Conservation (phyloP, 2,329 filamentous ascomycete genomes). For the Ceratocystis lukuohia region DNA sequence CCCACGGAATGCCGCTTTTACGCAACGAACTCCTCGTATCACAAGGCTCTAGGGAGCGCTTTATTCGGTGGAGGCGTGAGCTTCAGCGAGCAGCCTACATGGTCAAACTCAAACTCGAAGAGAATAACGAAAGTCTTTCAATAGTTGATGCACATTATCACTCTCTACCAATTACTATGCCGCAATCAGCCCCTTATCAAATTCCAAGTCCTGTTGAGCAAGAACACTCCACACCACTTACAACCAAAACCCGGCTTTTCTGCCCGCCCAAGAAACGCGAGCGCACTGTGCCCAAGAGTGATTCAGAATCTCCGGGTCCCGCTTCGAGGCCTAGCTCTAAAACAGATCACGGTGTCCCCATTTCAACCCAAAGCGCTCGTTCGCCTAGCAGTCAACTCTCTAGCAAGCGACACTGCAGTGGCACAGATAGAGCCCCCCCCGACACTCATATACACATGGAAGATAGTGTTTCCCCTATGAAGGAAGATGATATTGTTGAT, state of each 20-base stretch:
- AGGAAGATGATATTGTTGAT: slow-evolving; percentile 56
- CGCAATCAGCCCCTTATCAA: background rate
- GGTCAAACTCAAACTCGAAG: slow-evolving; percentile 30
- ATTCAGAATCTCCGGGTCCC: background rate
- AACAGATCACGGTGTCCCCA: background rate
- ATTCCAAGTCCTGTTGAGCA: background rate
- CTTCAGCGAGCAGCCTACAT: slow-evolving; percentile 40
- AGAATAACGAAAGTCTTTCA: slow-evolving; percentile 21
- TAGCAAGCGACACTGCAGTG: slow-evolving; percentile 13
- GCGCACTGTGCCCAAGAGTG: background rate
- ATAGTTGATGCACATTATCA: slow-evolving; percentile 17
- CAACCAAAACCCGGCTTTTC: background rate
- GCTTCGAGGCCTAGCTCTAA: background rate
- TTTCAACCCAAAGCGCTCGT: background rate
- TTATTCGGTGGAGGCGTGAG: slow-evolving; percentile 63
- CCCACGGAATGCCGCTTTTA: slow-evolving; percentile 61
- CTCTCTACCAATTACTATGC: slow-evolving; percentile 12
- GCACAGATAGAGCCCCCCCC: background rate
- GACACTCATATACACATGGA: background rate
- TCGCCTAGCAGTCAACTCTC: background rate
- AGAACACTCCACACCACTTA: background rate
- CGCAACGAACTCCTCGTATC: slow-evolving; percentile 69
- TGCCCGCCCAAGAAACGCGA: slow-evolving; percentile 6
- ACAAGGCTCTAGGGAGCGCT: slow-evolving; percentile 63
- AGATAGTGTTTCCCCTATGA: slow-evolving; percentile 3